Base-by-base conservation (phyloP, 371 early-diverging fungal species). In the Mucor lusitanicus region DNA sequence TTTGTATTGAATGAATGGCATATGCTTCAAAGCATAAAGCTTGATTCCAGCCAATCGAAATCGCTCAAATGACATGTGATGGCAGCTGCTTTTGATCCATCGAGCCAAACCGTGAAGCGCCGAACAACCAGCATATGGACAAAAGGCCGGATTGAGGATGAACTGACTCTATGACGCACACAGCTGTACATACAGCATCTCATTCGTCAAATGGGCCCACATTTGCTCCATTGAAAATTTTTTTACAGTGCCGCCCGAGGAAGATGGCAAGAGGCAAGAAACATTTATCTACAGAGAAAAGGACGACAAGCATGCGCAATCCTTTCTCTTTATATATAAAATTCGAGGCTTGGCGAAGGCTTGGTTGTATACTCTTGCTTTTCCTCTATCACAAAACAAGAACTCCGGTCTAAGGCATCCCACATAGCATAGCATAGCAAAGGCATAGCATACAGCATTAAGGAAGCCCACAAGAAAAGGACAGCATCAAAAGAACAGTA, bases 281-380 rank as follows among this genome's bases (percentile, higher is more conserved):
- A 44, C 44, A 44, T 44, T 44, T 19, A 44, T 44, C 50, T 37
- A 37, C 37, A 37, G 50, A 21, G 25, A 25, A 25, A 21, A 23
- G 12, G 48, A 48, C 5, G 21, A 25, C 13, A 1, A 50, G 48
- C 23, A 50, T 50, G 25, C n/a, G 28, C 28, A 55, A 37, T 44
- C 42, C 59, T 50, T 40, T 35, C 23, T 58, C 35, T 37, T 63
- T n/a, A 55, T 25, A 53, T 55, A 60, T 33, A 33, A 64, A 65
- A 59, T 48, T 53, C 66, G 73, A 74, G 75, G 75, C 75, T 74
- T 74, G 69, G 75, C 65, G 68, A 71, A 76, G 76, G 76, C 76
- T 76, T 76, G 70, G 75, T 65, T 69, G 35, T 64, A 60, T 72
- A 48, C 66, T 71, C 71, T 73, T 69, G 70, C 69, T 72, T 75